These are phyloP conservation scores for Sanghuangporus weigelae DNA, from an alignment of 1,284 basidiomycete genomes.

Conservation along the genomic window DNA sequence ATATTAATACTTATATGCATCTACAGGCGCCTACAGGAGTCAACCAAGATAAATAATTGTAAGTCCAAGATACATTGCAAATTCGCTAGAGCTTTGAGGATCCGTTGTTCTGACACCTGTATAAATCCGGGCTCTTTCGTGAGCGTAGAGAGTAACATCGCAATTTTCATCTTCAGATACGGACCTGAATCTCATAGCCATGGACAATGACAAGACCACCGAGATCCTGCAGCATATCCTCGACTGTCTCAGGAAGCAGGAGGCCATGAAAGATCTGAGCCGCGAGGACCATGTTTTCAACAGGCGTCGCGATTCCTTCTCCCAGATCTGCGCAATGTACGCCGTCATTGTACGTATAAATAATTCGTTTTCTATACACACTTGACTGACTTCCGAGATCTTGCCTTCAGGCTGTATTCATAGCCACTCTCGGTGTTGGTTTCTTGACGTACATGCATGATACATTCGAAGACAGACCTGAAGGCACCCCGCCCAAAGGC, in stretches of 20 bases:
- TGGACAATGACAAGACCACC: neutral
- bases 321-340: constrained; percentile 2
- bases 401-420: neutral
- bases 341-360: neutral
- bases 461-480: neutral
- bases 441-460: constrained; percentile 2
- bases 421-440: neutral
- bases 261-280: neutral
- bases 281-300: neutral
- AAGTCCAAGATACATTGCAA: neutral
- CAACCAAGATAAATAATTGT: neutral
- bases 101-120: neutral
- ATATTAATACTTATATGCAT: neutral
- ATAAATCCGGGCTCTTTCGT: neutral
- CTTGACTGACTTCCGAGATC: neutral
- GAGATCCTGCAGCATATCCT: neutral
- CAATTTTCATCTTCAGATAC: neutral
- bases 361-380: neutral
- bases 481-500: neutral
- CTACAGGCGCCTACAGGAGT: neutral
- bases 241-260: neutral
- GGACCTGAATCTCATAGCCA: neutral
- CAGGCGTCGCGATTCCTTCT: neutral
- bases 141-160: neutral
- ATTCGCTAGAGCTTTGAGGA: too few species aligned